Base-by-base conservation (phyloP, 2,329 filamentous ascomycete species). In the Alternaria novae-zelandiae region DNA sequence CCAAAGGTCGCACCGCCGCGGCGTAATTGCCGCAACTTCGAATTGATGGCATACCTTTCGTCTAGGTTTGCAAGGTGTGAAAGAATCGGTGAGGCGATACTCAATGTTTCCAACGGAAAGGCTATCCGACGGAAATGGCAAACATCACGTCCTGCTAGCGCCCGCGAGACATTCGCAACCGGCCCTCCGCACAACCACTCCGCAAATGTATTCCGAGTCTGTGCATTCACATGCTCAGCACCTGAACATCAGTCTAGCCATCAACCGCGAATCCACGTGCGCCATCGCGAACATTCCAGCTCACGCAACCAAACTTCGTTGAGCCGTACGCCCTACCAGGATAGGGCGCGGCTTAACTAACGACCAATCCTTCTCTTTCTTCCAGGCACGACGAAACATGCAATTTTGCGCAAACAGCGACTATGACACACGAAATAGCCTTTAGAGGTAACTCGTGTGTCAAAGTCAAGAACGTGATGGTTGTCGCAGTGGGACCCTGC, bases 381-480 rank as follows among this genome's bases (percentile, higher is more conserved):
- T 50, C 41, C 32, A 58, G 54, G 57, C 70, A 72, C 66, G 64
- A 59, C 59, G 50, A 62, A 61, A 56, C n/a, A 25, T 11, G n/a
- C 36, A 59, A 55, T 61, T 63, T 63, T 57, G 28, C 47, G 44
- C 50, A 44, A 13, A 61, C 43, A 23, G 59, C 56, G 9, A 57
- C 66, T 69, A 69, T 74, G 71, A 74, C 71, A 74, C 66, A 74
- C 55, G 44, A 65, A 59, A 71, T 71, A 32, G 61, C 70, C 49
- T 61, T 69, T 65, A 72, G 53, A 64, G 71, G 57, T 54, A 67
- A 59, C 57, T 46, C 55, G 36, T 72, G 67, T 72, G 71, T 72
- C 71, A 74, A 61, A 50, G 46, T 50, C 63, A 41, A 26, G 15
- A 23, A 13, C 46, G 41, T 61, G 44, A 59, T 61, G 54, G 56